These are phyloP conservation scores for Talaromyces amestolkiae DNA, from an alignment of 2,329 filamentous ascomycete species.

Conservation along the genomic window DNA sequence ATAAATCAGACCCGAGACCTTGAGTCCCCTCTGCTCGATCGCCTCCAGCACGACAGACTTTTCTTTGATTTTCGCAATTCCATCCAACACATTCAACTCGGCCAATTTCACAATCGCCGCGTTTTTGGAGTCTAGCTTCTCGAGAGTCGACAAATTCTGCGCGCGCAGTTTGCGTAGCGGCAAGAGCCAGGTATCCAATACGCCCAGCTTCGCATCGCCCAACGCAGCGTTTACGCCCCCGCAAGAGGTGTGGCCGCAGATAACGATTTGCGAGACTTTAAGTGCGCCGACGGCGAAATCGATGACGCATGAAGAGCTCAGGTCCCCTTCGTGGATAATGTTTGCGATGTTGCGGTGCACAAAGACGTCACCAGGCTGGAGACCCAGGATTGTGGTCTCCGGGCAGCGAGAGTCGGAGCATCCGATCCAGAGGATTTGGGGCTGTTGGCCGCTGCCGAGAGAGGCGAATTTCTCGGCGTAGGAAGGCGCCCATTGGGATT, in stretches of 20 bases:
- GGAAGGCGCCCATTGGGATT: slow-evolving; percentile 63
- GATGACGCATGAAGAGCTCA: slow-evolving; percentile 72
- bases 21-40: slow-evolving; percentile 65
- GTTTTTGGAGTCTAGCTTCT: slow-evolving; percentile 47
- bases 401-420: slow-evolving; percentile 84
- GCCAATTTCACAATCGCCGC: slow-evolving; percentile 62
- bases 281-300: slow-evolving; percentile 74
- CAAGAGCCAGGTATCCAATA: slow-evolving; percentile 61
- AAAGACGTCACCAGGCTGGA: slow-evolving; percentile 80
- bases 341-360: slow-evolving; percentile 91
- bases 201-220: slow-evolving; percentile 56
- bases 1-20: slow-evolving; percentile 76
- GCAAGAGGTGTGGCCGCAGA: slow-evolving; percentile 62
- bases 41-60: slow-evolving; percentile 70
- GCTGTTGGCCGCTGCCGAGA: slow-evolving; percentile 64
- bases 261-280: slow-evolving; percentile 62
- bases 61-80: slow-evolving; percentile 65
- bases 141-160: slow-evolving; percentile 52
- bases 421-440: slow-evolving; percentile 72
- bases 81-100: slow-evolving; percentile 72
- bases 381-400: slow-evolving; percentile 75
- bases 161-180: slow-evolving; percentile 56
- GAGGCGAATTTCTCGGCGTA: slow-evolving; percentile 70
- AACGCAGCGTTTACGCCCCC: slow-evolving; percentile 58
- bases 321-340: slow-evolving; percentile 70